A percentile compares a stretch with the other conserved stretches of the same genome.
phyloP scores from a whole-genome alignment of 1,139 yeast genomes.

The Saccharomyces uvarum region DNA sequence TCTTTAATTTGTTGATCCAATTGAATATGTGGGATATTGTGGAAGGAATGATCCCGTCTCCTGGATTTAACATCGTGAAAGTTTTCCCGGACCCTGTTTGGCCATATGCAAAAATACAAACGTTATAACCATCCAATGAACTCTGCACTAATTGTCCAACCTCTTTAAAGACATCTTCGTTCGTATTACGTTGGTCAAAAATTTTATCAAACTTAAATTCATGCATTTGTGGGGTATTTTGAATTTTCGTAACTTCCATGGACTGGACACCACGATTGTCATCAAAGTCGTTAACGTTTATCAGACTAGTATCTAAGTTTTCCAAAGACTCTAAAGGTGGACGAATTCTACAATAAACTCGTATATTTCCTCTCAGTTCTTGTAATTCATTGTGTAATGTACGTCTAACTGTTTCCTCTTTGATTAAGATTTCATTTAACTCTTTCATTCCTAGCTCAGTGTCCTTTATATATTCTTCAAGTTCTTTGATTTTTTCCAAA shows the following conservation, averaged over 20 bases:
- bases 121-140: constrained; percentile 83
- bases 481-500: constrained; percentile 15
- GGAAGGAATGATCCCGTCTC: constrained; percentile 76
- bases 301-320: constrained; percentile 32
- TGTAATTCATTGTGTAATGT: constrained; percentile 66
- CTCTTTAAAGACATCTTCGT: constrained; percentile 68
- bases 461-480: constrained; percentile 27
- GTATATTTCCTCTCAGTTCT: constrained; percentile 82
- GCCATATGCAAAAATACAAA: constrained; percentile 93
- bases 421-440: constrained; percentile 33
- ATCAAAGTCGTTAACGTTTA: constrained; percentile 43
- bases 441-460: constrained; percentile 25
- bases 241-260: constrained; percentile 25
- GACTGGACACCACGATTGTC: constrained; percentile 41
- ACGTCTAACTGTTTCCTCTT: constrained; percentile 54
- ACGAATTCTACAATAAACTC: constrained; percentile 83
- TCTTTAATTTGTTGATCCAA: constrained; percentile 43
- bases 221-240: constrained; percentile 26
- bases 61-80: constrained; percentile 69
- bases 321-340: constrained; percentile 39
- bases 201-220: constrained; percentile 71
- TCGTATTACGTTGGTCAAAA: constrained; percentile 48
- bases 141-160: constrained; percentile 83
- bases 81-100: constrained; percentile 98
- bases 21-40: constrained; percentile 68